phyloP scores from a whole-genome alignment of 345 rosid species.

The Gossypium ekmanianum region DNA sequence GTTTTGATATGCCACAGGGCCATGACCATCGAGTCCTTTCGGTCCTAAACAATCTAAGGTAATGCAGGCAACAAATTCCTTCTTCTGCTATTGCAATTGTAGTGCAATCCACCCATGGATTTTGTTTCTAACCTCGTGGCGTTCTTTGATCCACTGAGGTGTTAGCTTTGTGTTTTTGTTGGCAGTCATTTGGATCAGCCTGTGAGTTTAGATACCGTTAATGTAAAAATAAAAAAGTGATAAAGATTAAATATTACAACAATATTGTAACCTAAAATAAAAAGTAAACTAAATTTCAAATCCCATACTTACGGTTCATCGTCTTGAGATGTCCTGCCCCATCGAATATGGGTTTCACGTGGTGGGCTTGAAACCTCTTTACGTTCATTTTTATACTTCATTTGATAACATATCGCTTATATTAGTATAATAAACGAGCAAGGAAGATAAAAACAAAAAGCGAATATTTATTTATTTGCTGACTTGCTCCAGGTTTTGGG shows the following conservation, averaged over 20 bases:
- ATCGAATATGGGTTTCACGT: too few relatives aligned
- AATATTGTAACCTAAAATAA: fast-evolving
- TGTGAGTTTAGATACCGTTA: too few relatives aligned
- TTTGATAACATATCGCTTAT: too few relatives aligned
- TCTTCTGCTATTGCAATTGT: neutral
- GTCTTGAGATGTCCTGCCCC: too few relatives aligned
- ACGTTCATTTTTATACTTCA: too few relatives aligned
- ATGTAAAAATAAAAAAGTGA: too few relatives aligned
- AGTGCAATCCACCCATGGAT: neutral
- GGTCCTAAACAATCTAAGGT: neutral
- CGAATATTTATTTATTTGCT: neutral
- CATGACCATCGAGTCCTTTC: neutral
- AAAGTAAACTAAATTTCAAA: too few relatives aligned
- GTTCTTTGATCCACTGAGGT: neutral
- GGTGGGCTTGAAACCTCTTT: too few relatives aligned
- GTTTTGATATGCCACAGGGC: neutral
- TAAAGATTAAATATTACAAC: too few relatives aligned
- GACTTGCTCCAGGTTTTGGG: neutral
- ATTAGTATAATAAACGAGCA: neutral
- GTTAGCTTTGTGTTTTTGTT: too few relatives aligned
- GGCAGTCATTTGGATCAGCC: too few relatives aligned
- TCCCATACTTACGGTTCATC: too few relatives aligned
- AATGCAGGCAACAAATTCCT: neutral
- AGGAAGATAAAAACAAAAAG: neutral
- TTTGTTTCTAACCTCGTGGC: neutral